Percentiles rank a stretch among this genome's conserved stretches.
Conservation (phyloP, 768 basidiomycete genomes). For the Kwoniella pini region DNA sequence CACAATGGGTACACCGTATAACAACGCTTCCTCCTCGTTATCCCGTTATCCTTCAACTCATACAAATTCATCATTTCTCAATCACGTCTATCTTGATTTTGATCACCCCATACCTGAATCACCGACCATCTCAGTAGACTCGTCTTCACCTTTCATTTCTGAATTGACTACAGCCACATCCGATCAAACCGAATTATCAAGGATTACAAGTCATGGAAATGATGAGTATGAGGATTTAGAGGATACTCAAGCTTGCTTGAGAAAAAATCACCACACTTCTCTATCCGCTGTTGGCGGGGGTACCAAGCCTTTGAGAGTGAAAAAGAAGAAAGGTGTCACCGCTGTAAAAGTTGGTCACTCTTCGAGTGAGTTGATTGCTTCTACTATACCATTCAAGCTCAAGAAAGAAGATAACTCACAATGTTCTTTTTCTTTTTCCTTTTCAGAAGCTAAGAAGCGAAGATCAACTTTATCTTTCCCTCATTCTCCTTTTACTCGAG, state of each 20-base stretch:
- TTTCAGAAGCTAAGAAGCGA: constrained; percentile 17
- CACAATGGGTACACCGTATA: background rate
- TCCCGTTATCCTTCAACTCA: background rate
- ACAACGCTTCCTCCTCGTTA: background rate
- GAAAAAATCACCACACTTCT: background rate
- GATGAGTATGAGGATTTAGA: constrained; percentile 13
- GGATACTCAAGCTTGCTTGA: background rate
- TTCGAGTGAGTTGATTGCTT: constrained; percentile 30
- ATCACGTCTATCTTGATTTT: constrained; percentile 1
- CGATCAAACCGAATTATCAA: background rate
- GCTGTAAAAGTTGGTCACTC: constrained; percentile 7
- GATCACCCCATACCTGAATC: constrained; percentile 8
- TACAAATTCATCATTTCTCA: constrained; percentile 11
- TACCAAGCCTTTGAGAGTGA: constrained; percentile 37
- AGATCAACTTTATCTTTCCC: constrained; percentile 34
- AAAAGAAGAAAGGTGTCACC: constrained; percentile 24
- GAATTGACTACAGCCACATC: background rate
- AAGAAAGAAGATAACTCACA: too few species aligned
- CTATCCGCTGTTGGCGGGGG: constrained; percentile 1
- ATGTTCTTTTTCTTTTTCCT: too few species aligned
- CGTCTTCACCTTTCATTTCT: background rate
- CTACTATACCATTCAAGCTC: too few species aligned
- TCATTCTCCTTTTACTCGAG: constrained; percentile 26
- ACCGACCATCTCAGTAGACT: background rate
- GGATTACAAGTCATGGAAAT: background rate